A percentile compares a stretch with the other conserved stretches of the same genome.
phyloP scores from a whole-genome alignment of 2,329 filamentous ascomycete genomes.

The Sporothrix pseudoabietina region DNA sequence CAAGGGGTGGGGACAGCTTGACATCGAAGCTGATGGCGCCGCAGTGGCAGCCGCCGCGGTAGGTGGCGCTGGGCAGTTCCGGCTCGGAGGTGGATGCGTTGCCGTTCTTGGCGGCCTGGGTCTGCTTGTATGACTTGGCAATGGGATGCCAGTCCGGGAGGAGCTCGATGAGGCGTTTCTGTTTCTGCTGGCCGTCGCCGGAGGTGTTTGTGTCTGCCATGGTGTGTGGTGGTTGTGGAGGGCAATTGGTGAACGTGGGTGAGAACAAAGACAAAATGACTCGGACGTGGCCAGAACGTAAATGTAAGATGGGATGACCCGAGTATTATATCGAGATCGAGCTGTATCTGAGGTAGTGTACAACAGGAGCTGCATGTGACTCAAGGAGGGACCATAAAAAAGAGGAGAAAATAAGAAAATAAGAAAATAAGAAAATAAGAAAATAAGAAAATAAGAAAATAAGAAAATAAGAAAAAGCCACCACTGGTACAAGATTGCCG shows the following conservation, averaged over 20 bases:
- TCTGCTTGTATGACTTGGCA: neutral
- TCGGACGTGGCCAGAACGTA: neutral
- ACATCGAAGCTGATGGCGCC: conserved; percentile 53
- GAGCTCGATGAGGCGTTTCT: neutral
- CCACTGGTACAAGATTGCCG: neutral
- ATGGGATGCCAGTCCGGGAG: conserved; percentile 24
- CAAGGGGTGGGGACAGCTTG: conserved; percentile 52
- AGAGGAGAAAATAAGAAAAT: neutral
- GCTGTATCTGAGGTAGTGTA: neutral
- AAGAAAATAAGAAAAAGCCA: neutral
- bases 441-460: too few species aligned
- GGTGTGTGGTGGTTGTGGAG: too few species aligned
- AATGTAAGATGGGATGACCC: neutral
- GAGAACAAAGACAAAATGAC: neutral
- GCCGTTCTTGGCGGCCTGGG: neutral
- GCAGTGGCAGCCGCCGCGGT: conserved; percentile 57
- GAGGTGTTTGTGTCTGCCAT: conserved; percentile 15
- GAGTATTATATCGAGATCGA: neutral
- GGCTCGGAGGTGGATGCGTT: neutral
- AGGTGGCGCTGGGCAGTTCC: conserved; percentile 41
- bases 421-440: too few species aligned
- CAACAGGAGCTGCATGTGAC: neutral
- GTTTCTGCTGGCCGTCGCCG: neutral
- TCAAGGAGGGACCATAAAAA: neutral
- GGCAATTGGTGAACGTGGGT: neutral